Evolutionary conservation across 2,329 filamentous ascomycete genomes (phyloP), one percentile per base, ranked within the genome.

Genomic region (Blastomyces gilchristii): DNA sequence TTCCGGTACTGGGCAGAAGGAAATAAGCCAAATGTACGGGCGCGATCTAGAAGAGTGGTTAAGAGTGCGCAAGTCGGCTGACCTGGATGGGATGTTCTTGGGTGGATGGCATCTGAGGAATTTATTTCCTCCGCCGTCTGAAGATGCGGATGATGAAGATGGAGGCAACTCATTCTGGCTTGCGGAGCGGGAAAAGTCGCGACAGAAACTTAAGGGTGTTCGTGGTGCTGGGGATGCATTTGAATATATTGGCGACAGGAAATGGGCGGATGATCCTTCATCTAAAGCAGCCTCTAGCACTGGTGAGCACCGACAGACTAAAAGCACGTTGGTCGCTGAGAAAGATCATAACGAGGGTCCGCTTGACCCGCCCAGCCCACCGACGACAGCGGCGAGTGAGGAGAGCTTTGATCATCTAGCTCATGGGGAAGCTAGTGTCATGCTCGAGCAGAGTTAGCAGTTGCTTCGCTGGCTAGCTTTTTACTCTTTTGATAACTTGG

Each of bases 71-170:
- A 81, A 87, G 64, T 80, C 85, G 61, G 85, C 84, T 43, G 54
- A 96, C 71, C 87, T 88, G 0, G 85, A 91, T 65, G 91, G 91
- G 63, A 87, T 96, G 83, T 96, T 96, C 75, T 81, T 93, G 16
- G 93, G 93, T 1, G 87, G 91, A 58, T 99, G 93, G 93, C 91
- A 97, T 75, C 82, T 88, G 37, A 82, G 87, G 60, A 84, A 85
- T 69, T 78, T 96, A 12, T 74, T 84, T 31, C 47, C 65, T 39
- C n/a, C 64, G 60, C 62, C 66, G 11, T 41, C 60, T 12, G 61
- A 66, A 22, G 67, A 66, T n/a, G 66, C 63, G 34, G 62, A 22
- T 18, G 49, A 57, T 62, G 61, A 49, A 28, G 18, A 60, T 53
- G 58, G 22, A 28, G 25, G 25, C 11, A 45, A 25, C 16, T 50